Evolutionary conservation across 225 moss, liverwort and hornwort genomes (phyloP), one percentile per base, ranked within the genome.

Genomic region (Takakia lepidozioides): DNA sequence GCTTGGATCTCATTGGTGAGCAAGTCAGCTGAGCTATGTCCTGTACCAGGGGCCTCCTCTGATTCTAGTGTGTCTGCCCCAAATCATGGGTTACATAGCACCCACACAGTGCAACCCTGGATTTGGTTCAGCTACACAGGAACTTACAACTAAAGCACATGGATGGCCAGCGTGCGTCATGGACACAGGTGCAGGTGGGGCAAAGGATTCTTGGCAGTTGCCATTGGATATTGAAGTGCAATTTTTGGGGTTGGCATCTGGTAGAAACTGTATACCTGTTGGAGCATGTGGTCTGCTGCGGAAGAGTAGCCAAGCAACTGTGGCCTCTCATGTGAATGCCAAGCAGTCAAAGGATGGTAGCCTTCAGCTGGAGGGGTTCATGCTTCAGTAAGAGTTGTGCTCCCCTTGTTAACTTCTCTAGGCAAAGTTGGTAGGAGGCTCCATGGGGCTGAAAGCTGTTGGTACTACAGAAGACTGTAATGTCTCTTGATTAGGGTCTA

Each of bases 1-100:
- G 76, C 10, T 50, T 80, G 50, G 76, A 77, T 46, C 68, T 77
- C 10, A 77, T 77, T 14, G 76, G 76, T 11, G 76, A 77, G 64
- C 76, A 77, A 72, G 64, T 77, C 27, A 77, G 76, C 72, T 77
- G 52, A 48, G 18, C 45, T 34, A 49, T 37, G 49, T 25, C 25
- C 60, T 55, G 28, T 43, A 42, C 39, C 43, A 43, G 42, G 28
- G 63, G 35, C 49, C 53, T 59, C 42, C 11, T 38, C 15, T 48
- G 54, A 40, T 38, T 59, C 54, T 62, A 36, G 30, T 27, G 46
- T 40, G 36, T 59, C 55, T 66, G 57, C 65, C 61, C 63, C 63
- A 67, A 67, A 60, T 49, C 56, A 58, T 59, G 63, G 71, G 63
- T 71, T 59, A 46, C 30, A 46, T 18, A 26, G 49, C 24, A 25